Conservation (phyloP, 2,329 filamentous ascomycete species). For the Fusarium cicatricum region DNA sequence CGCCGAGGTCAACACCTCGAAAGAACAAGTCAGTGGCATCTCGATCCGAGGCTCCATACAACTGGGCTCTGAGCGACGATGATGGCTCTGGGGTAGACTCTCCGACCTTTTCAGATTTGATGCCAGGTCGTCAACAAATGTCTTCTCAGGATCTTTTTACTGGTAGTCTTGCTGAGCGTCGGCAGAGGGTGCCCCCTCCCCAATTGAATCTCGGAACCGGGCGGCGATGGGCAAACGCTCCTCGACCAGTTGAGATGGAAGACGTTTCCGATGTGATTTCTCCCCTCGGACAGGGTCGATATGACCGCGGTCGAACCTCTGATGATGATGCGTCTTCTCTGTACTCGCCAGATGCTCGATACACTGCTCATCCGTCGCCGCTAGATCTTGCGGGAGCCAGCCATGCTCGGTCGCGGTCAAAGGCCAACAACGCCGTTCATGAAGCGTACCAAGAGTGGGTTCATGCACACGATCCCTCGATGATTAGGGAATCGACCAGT, state of each 20-base stretch:
- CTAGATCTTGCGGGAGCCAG: constrained; percentile 23
- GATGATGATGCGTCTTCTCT: constrained; percentile 34
- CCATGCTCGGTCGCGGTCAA: constrained; percentile 31
- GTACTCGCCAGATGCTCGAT: constrained; percentile 36
- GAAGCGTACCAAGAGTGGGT: constrained; percentile 43
- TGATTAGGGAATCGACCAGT: constrained; percentile 22
- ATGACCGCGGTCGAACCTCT: constrained; percentile 11
- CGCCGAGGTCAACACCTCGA: constrained; percentile 34
- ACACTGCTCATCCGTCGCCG: constrained; percentile 31
- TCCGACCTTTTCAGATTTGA: constrained; percentile 45
- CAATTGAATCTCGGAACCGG: constrained; percentile 38
- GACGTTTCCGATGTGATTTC: constrained; percentile 37
- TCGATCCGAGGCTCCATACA: constrained; percentile 4
- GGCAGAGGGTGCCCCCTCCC: constrained; percentile 40
- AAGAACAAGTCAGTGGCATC: constrained; percentile 17
- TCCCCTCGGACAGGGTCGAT: constrained; percentile 37
- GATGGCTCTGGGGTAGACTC: constrained; percentile 25
- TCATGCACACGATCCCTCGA: constrained; percentile 29
- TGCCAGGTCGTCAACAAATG: constrained; percentile 37
- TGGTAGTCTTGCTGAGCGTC: constrained; percentile 43
- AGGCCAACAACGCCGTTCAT: constrained; percentile 28
- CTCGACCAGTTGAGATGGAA: constrained; percentile 31
- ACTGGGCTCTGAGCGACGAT: constrained; percentile 17
- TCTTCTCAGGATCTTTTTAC: constrained; percentile 23
- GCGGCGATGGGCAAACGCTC: constrained; percentile 5